Evolutionary conservation across 805 yeast genomes (phyloP).

Genomic region (Torulaspora indica): DNA sequence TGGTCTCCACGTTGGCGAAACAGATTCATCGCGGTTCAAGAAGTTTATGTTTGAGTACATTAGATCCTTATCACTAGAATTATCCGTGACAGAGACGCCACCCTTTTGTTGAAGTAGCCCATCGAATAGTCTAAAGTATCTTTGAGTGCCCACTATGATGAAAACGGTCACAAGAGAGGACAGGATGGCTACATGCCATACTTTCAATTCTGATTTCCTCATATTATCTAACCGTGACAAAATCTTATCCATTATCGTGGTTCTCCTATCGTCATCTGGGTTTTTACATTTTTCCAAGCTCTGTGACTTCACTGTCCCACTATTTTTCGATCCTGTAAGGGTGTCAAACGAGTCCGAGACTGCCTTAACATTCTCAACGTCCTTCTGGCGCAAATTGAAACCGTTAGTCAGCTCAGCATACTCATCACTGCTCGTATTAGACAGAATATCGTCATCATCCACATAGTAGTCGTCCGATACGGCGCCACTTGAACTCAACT

Average conservation of each 20-base stretch:
- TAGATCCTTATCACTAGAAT: conserved; percentile 6
- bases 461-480: conserved; percentile 14
- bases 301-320: background rate
- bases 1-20: conserved; percentile 17
- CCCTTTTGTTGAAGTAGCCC: conserved; percentile 2
- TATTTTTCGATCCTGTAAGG: conserved; percentile 14
- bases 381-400: conserved; percentile 5
- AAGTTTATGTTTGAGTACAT: conserved; percentile 13
- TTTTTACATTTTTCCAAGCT: background rate
- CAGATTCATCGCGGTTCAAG: conserved; percentile 9
- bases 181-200: conserved; percentile 15
- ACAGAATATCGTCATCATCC: conserved; percentile 23
- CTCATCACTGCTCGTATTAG: conserved; percentile 24
- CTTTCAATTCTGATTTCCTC: conserved; percentile 7
- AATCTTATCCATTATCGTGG: background rate
- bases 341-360: conserved; percentile 16
- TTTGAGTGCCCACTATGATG: conserved; percentile 11
- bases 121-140: conserved; percentile 7
- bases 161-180: conserved; percentile 15
- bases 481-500: conserved; percentile 9
- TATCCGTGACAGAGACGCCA: conserved; percentile 3
- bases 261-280: background rate
- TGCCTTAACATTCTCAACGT: background rate
- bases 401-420: conserved; percentile 11
- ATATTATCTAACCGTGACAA: background rate